Evolutionary conservation across 1,284 basidiomycete genomes (phyloP).

Genomic region (Neotropicomus parvogracilis): DNA sequence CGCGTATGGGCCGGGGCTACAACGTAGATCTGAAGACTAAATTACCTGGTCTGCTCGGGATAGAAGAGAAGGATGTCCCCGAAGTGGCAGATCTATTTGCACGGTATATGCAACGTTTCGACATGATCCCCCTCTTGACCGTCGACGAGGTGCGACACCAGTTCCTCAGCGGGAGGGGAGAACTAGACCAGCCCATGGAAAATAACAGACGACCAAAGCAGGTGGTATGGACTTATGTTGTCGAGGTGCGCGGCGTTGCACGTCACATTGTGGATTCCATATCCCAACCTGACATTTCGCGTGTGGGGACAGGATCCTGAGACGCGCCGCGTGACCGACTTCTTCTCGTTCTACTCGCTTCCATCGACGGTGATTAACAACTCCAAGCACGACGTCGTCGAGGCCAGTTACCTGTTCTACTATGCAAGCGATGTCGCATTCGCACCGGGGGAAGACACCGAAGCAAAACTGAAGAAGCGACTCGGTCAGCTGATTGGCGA

Average conservation of each 20-base stretch:
- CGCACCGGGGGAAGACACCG: conserved; percentile 54
- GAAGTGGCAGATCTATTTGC: conserved; percentile 74
- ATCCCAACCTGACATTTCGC: not conserved
- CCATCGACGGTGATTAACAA: conserved; percentile 86
- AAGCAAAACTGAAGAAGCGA: conserved; percentile 63
- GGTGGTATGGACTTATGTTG: conserved; percentile 95
- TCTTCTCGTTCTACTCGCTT: conserved; percentile 95
- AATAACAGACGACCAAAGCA: conserved; percentile 65
- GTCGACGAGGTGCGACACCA: conserved; percentile 86
- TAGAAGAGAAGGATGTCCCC: conserved; percentile 76
- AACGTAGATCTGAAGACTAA: conserved; percentile 58
- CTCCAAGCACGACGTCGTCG: conserved; percentile 59
- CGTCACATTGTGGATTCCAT: conserved; percentile 1
- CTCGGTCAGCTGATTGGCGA: conserved; percentile 75
- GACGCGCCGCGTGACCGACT: conserved; percentile 86
- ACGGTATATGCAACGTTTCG: conserved; percentile 84
- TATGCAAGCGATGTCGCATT: conserved; percentile 74
- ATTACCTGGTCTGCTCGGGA: conserved; percentile 76
- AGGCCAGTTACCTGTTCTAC: conserved; percentile 93
- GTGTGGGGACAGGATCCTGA: conserved; percentile 60
- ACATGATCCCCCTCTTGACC: conserved; percentile 76
- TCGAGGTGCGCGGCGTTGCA: conserved; percentile 62
- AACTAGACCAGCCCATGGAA: conserved; percentile 49
- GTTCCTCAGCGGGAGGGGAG: conserved; percentile 82
- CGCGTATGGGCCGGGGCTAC: conserved; percentile 77